Evolutionary conservation across 495 filamentous ascomycete species (phyloP).

Genomic region (Aspergillus campestris): DNA sequence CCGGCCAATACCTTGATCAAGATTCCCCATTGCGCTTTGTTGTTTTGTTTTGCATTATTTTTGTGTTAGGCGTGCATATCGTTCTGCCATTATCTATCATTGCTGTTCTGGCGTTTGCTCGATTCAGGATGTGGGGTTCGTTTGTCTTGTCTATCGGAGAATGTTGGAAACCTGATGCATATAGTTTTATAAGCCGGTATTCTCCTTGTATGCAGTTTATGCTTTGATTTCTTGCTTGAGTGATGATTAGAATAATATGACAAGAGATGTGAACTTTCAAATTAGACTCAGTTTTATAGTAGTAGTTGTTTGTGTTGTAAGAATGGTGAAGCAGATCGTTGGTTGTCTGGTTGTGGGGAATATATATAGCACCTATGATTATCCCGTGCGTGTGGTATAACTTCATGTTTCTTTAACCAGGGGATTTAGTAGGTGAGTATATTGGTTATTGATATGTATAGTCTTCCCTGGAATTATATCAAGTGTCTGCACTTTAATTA

Average conservation of each 20-base stretch:
- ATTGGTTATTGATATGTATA: too few species aligned
- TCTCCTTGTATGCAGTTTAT: too few species aligned
- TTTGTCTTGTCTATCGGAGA: neutral
- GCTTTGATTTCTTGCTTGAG: neutral
- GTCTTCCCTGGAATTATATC: too few species aligned
- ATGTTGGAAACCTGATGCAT: neutral
- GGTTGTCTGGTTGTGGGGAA: neutral
- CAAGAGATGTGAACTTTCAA: conserved; percentile 4
- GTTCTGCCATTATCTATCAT: neutral
- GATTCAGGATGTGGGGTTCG: neutral
- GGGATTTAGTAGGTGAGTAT: too few species aligned
- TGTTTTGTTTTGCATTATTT: neutral
- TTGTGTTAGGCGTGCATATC: too few species aligned
- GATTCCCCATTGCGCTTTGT: conserved; percentile 7
- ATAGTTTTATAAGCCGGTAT: conserved; percentile 2
- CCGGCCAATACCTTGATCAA: too few species aligned
- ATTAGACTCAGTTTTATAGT: neutral
- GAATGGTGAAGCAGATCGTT: neutral
- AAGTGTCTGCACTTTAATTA: too few species aligned
- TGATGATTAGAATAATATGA: conserved; percentile 9
- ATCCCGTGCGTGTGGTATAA: too few species aligned
- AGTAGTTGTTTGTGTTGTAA: neutral
- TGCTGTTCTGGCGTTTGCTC: neutral
- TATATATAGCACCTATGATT: too few species aligned
- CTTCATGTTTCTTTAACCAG: too few species aligned